A percentile compares a stretch with the other conserved stretches of the same genome.
Evolutionary conservation across 805 yeast genomes (phyloP).

Genomic region (Candida nitratophila): DNA sequence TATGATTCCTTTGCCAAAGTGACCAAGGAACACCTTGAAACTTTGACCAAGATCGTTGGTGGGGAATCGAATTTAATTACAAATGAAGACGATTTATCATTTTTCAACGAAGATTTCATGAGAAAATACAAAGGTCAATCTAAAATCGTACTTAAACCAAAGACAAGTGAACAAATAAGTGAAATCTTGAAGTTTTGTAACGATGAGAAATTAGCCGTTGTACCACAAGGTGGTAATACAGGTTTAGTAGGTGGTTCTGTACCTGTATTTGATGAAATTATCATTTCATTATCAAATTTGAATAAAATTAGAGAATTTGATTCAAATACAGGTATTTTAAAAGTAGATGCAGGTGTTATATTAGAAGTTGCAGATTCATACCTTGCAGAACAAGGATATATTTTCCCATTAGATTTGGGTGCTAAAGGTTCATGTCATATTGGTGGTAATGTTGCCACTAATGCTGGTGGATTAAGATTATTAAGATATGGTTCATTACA

Average conservation of each 20-base stretch:
- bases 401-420: constrained; percentile 90
- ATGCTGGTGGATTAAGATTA: constrained; percentile 91
- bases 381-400: constrained; percentile 74
- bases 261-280: constrained; percentile 87
- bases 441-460: constrained; percentile 92
- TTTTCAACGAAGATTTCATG: constrained; percentile 91
- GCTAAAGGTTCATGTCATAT: constrained; percentile 96
- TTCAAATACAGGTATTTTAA: constrained; percentile 72
- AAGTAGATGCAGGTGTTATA: constrained; percentile 86
- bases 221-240: constrained; percentile 97
- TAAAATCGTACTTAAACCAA: constrained; percentile 73
- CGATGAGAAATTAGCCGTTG: constrained; percentile 69
- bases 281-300: constrained; percentile 61
- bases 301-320: constrained; percentile 82
- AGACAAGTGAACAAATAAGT: constrained; percentile 69
- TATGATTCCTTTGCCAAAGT: constrained; percentile 44
- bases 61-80: constrained; percentile 41
- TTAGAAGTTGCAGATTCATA: constrained; percentile 78
- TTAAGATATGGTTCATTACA: constrained; percentile 88
- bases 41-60: constrained; percentile 54
- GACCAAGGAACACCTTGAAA: constrained; percentile 47
- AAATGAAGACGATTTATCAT: constrained; percentile 55
- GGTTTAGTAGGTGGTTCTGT: constrained; percentile 93
- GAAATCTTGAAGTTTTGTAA: constrained; percentile 75
- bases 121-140: constrained; percentile 88